Evolutionary conservation across 2,329 filamentous ascomycete species (phyloP), one percentile per base, ranked within the genome.

Genomic region (Fusarium verticillioides): DNA sequence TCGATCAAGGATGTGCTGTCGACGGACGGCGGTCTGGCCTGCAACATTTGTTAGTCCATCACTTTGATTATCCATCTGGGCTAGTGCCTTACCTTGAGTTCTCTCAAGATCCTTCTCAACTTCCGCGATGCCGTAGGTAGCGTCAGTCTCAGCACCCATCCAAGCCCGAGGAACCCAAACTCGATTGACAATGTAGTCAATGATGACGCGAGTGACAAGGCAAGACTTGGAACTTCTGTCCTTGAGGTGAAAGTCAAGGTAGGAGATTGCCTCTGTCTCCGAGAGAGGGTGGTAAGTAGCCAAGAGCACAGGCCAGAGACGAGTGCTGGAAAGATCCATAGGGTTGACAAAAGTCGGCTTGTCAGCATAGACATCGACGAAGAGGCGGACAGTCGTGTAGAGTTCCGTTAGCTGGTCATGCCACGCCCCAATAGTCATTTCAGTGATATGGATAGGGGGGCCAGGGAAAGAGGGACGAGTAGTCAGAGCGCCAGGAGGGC

Each of bases 151-250:
- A 9, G 81, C 80, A 26, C 82, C 82, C 58, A 78, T 78, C 83
- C 83, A 85, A 10, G 82, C 83, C 37, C 78, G 78, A 9, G 81
- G 79, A 4, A 81, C 80, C 82, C 83, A 84, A 43, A 84, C 81
- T 7, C 82, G 78, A 66, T 83, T 83, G 60, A 85, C 82, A 44
- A 85, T 78, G 61, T 82, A 84, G 74, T 85, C 83, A 36, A 85
- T 79, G 26, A 84, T 79, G 66, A 84, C 79, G 11, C 83, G 81
- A 5, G 83, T 84, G 21, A 85, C 81, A n/a, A 85, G 79, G 69
- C 83, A 85, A 6, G 81, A 80, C 75, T 84, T 84, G 54, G 82
- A 79, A 62, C 82, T 81, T 39, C 80, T 78, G 28, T 83, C 81
- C 60, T 80, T 80, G 28, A 85, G 78, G 58, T 85, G 83, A 61